Evolutionary conservation across 805 yeast genomes (phyloP).

Genomic region (Candida gorgasii): DNA sequence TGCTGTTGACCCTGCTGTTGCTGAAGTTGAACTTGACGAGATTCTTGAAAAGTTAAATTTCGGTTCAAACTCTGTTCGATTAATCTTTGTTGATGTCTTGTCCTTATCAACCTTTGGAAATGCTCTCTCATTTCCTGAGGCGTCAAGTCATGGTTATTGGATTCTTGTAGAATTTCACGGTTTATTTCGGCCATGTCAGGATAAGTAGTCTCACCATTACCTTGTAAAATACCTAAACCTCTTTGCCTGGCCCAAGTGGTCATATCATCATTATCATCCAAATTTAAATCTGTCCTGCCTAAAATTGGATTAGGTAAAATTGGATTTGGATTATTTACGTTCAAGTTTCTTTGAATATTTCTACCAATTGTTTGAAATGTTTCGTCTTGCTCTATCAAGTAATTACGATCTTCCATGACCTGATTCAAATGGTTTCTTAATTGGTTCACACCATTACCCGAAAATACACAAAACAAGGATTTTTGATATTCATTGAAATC

Average conservation of each 20-base stretch:
- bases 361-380: constrained; percentile 30
- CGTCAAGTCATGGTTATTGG: constrained; percentile 29
- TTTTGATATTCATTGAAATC: constrained; percentile 88
- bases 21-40: not conserved
- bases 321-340: constrained; percentile 4
- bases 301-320: not conserved
- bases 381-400: constrained; percentile 34
- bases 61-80: constrained; percentile 11
- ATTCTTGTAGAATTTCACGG: constrained; percentile 32
- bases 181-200: constrained; percentile 28
- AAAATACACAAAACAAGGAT: constrained; percentile 85
- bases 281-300: constrained; percentile 1
- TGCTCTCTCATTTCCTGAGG: constrained; percentile 37
- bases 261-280: constrained; percentile 22
- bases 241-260: constrained; percentile 29
- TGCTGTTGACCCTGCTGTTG: not conserved
- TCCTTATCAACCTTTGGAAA: constrained; percentile 29
- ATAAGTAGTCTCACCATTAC: constrained; percentile 13
- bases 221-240: constrained; percentile 28
- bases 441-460: constrained; percentile 83
- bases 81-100: constrained; percentile 28
- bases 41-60: constrained; percentile 8
- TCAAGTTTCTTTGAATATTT: constrained; percentile 16
- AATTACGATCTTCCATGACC: constrained; percentile 37
- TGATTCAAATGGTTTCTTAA: constrained; percentile 68